Evolutionary conservation across 2,329 filamentous ascomycete genomes (phyloP).

Genomic region (Cladosporium cucumerinum): DNA sequence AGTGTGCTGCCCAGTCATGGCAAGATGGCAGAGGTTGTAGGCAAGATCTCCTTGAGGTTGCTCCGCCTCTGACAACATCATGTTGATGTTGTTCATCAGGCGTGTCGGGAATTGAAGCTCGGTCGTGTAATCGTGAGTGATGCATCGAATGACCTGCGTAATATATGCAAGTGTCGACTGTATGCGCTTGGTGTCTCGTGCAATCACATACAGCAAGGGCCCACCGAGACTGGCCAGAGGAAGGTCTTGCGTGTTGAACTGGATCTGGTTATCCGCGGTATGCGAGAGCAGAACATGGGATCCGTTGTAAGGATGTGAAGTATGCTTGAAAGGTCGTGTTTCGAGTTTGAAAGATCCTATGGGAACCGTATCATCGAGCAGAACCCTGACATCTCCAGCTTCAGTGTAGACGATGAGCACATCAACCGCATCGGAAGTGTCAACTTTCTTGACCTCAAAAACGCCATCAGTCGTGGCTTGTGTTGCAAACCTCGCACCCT

Average conservation of each 20-base stretch:
- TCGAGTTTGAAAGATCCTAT: conserved; percentile 26
- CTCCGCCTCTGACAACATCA: conserved; percentile 16
- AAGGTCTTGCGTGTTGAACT: conserved; percentile 23
- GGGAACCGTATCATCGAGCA: conserved; percentile 32
- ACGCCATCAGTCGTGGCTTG: conserved; percentile 27
- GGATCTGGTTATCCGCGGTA: conserved; percentile 8
- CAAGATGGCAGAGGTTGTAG: conserved; percentile 76
- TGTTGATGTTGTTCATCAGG: conserved; percentile 62
- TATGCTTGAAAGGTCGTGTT: conserved; percentile 47
- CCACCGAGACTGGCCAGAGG: conserved; percentile 29
- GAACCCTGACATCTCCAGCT: conserved; percentile 22
- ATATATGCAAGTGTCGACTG: conserved; percentile 86
- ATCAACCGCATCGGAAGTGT: conserved; percentile 10
- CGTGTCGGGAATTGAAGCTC: conserved; percentile 72
- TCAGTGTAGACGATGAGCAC: conserved; percentile 15
- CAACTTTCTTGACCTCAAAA: conserved; percentile 22
- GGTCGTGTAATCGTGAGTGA: conserved; percentile 78
- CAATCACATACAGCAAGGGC: conserved; percentile 74
- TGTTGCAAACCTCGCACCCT: conserved; percentile 28
- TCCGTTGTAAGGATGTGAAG: conserved; percentile 70
- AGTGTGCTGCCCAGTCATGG: conserved; percentile 77
- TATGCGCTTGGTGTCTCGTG: conserved; percentile 77
- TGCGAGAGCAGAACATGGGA: conserved; percentile 65
- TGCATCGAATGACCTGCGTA: conserved; percentile 72
- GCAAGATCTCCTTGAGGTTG: conserved; percentile 59